Evolutionary conservation across 305 asterid genomes (phyloP).

Genomic region (Petunia hybrid): DNA sequence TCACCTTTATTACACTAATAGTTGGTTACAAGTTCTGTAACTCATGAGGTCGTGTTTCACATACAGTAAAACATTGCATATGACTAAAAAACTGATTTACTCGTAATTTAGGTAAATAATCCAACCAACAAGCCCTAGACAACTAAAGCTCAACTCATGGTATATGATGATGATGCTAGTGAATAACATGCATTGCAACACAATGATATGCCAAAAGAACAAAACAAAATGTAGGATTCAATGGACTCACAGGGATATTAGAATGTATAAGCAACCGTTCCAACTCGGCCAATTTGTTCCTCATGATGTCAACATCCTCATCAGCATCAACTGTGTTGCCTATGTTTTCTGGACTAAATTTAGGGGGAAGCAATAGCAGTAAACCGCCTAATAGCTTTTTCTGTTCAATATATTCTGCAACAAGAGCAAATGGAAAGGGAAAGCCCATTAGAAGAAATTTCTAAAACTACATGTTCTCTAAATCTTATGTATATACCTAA

Average conservation of each 20-base stretch:
- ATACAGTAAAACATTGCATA: neutral
- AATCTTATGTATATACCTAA: no score
- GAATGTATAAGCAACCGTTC: conserved; percentile 74
- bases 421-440: conserved; percentile 30
- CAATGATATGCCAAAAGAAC: neutral
- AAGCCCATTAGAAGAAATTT: conserved; percentile 14
- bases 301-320: conserved; percentile 42
- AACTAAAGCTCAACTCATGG: neutral
- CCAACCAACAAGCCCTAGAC: neutral
- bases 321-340: conserved; percentile 52
- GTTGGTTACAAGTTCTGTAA: neutral
- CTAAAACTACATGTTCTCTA: no score
- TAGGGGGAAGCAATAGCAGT: conserved; percentile 82
- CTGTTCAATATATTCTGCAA: conserved; percentile 85
- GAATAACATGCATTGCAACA: conserved; percentile 3
- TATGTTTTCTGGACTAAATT: conserved; percentile 59
- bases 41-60: neutral
- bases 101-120: conserved; percentile 21
- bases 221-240: neutral
- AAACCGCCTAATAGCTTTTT: conserved; percentile 87
- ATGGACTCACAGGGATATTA: conserved; percentile 80
- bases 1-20: neutral
- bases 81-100: neutral
- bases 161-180: neutral
- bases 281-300: conserved; percentile 59